These are phyloP conservation scores for Coniochaeta sp. DNA, from an alignment of 2,329 filamentous ascomycete genomes.

Conservation along the genomic window DNA sequence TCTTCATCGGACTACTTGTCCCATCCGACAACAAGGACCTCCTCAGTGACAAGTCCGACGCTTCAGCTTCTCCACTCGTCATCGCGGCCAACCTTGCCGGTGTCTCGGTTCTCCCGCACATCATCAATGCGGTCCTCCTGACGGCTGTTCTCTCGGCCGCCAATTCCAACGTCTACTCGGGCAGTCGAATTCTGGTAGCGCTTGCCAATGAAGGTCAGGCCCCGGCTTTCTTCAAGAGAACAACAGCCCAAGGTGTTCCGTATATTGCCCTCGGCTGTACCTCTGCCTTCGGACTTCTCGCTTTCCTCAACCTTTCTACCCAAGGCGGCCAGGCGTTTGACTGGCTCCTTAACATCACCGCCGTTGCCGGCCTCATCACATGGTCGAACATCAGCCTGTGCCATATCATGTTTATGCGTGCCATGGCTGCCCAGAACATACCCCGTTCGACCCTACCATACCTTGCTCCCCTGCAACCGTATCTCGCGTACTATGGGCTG, in stretches of 20 bases:
- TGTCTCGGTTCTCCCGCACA: conserved; percentile 54
- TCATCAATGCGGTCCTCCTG: conserved; percentile 73
- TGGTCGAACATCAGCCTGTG: conserved; percentile 62
- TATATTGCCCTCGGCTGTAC: conserved; percentile 51
- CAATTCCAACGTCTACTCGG: conserved; percentile 71
- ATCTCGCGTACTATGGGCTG: conserved; percentile 57
- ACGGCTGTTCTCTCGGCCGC: conserved; percentile 74
- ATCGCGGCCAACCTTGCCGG: conserved; percentile 55
- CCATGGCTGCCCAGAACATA: conserved; percentile 48
- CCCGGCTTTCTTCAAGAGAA: conserved; percentile 50
- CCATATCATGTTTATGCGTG: conserved; percentile 60
- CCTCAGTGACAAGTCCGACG: conserved; percentile 43
- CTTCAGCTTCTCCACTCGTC: conserved; percentile 59
- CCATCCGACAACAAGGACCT: conserved; percentile 54
- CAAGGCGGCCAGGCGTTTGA: conserved; percentile 56
- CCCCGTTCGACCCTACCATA: conserved; percentile 53
- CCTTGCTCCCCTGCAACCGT: conserved; percentile 55
- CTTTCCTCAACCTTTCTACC: conserved; percentile 59
- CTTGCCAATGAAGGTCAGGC: conserved; percentile 59
- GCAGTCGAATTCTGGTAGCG: conserved; percentile 60
- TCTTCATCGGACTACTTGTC: conserved; percentile 67
- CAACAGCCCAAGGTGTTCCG: conserved; percentile 56
- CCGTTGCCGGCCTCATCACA: conserved; percentile 62
- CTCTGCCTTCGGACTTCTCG: conserved; percentile 54
- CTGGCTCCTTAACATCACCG: conserved; percentile 67